phyloP scores from a whole-genome alignment of 306 rosid species.

The Trifolium pratense region DNA sequence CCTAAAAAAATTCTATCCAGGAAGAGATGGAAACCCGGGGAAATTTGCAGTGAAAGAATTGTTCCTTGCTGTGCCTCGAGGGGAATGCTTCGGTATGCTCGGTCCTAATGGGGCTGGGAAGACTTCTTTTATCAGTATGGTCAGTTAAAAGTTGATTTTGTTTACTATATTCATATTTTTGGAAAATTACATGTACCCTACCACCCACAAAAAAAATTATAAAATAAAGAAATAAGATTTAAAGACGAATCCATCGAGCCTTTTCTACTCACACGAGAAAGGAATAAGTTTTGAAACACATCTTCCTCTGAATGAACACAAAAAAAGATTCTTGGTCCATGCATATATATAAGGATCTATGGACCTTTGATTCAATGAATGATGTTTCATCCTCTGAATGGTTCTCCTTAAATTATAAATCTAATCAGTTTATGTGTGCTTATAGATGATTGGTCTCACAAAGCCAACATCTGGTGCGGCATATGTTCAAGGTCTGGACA shows the following conservation, averaged over 20 bases:
- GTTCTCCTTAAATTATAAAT: slow-evolving; percentile 18
- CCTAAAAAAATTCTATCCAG: slow-evolving; percentile 76
- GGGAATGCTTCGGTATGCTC: slow-evolving; percentile 96
- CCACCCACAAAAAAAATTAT: no score
- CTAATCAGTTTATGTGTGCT: slow-evolving; percentile 32
- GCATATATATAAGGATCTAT: not conserved
- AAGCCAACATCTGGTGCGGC: slow-evolving; percentile 81
- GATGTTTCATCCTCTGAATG: slow-evolving; percentile 18
- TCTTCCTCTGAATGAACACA: not conserved
- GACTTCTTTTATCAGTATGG: slow-evolving; percentile 95
- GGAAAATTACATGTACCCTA: not conserved
- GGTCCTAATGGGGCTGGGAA: slow-evolving; percentile 99
- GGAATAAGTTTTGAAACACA: not conserved
- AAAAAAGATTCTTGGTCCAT: not conserved
- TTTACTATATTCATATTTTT: not conserved
- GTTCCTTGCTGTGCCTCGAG: slow-evolving; percentile 84
- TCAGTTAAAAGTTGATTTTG: slow-evolving; percentile 48
- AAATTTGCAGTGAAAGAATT: slow-evolving; percentile 83
- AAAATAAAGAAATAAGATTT: not conserved
- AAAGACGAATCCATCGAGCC: not conserved
- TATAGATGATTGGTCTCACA: slow-evolving; percentile 92
- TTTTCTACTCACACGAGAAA: not conserved
- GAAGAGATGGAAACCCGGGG: slow-evolving; percentile 81
- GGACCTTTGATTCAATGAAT: not conserved
- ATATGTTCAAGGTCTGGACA: slow-evolving; percentile 76